Percentiles rank a stretch among this genome's conserved stretches.
These are phyloP conservation scores for Umbelopsis isabellina DNA, from an alignment of 192 early-diverging fungal species.

Conservation along the genomic window DNA sequence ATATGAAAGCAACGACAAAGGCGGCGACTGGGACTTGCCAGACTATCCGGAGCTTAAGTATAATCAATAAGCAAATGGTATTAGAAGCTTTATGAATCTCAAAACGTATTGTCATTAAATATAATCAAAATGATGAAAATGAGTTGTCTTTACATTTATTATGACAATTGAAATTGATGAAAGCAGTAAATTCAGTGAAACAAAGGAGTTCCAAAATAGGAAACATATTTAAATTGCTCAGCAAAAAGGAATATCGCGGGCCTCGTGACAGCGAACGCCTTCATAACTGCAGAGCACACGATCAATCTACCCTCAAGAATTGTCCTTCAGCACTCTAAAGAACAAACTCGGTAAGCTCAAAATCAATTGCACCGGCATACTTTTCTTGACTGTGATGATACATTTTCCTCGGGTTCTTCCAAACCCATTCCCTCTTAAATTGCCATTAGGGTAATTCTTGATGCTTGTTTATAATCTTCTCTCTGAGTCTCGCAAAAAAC, in stretches of 20 bases:
- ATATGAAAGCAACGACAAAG: too few relatives aligned
- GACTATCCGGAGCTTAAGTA: too few relatives aligned
- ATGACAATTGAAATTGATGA: too few relatives aligned
- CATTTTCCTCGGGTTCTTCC: background rate
- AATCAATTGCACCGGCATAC: background rate
- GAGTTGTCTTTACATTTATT: too few relatives aligned
- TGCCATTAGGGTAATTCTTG: slow-evolving; percentile 18
- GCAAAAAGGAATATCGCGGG: background rate
- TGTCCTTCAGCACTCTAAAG: background rate
- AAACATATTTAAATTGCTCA: too few relatives aligned
- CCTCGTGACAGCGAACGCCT: slow-evolving; percentile 18
- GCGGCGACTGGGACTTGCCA: too few relatives aligned
- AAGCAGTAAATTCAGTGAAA: too few relatives aligned
- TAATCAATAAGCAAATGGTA: too few relatives aligned
- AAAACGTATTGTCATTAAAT: too few relatives aligned
- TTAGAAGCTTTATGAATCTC: too few relatives aligned
- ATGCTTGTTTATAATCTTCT: slow-evolving; percentile 24
- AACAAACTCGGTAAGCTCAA: slow-evolving; percentile 7
- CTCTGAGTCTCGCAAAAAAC: background rate
- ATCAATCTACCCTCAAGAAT: background rate
- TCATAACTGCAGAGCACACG: background rate
- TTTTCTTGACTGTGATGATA: background rate
- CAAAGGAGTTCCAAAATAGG: too few relatives aligned
- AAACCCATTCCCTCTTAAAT: slow-evolving; percentile 15
- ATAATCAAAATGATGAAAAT: too few relatives aligned